A percentile compares a stretch with the other conserved stretches of the same genome.
Evolutionary conservation across 2,329 filamentous ascomycete genomes (phyloP).

Genomic region (Aspergillus luchuensis): DNA sequence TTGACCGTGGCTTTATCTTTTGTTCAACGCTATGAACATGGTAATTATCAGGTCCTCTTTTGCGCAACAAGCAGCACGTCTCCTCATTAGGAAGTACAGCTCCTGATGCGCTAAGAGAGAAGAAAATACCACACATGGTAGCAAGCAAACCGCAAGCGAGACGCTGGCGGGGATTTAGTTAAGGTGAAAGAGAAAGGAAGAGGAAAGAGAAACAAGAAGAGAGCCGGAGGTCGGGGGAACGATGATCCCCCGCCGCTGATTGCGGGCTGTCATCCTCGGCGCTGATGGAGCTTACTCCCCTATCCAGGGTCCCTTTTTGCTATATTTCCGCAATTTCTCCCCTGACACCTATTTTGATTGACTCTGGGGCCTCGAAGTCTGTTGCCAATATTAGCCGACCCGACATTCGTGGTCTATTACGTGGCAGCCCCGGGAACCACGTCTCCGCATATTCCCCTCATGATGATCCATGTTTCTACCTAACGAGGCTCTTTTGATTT

Average conservation of each 20-base stretch:
- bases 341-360: neutral
- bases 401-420: conserved; percentile 1
- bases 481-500: conserved; percentile 17
- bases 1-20: conserved; percentile 17
- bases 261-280: conserved; percentile 52
- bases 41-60: conserved; percentile 50
- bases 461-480: conserved; percentile 29
- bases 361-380: neutral
- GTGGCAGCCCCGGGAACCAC: conserved; percentile 9
- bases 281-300: conserved; percentile 42
- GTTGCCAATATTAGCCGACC: neutral
- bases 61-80: conserved; percentile 37
- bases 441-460: conserved; percentile 18
- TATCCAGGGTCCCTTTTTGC: neutral
- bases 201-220: conserved; percentile 10
- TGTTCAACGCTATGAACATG: conserved; percentile 34
- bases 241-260: conserved; percentile 33
- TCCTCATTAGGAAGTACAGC: conserved; percentile 36
- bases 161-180: neutral
- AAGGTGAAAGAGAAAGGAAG: neutral
- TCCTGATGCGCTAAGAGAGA: conserved; percentile 45
- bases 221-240: conserved; percentile 33
- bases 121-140: conserved; percentile 56
- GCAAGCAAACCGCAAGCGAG: conserved; percentile 9
- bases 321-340: neutral